A percentile compares a stretch with the other conserved stretches of the same genome.
phyloP scores from a whole-genome alignment of 225 moss, liverwort and hornwort genomes.

The Marchantia polymorpha region DNA sequence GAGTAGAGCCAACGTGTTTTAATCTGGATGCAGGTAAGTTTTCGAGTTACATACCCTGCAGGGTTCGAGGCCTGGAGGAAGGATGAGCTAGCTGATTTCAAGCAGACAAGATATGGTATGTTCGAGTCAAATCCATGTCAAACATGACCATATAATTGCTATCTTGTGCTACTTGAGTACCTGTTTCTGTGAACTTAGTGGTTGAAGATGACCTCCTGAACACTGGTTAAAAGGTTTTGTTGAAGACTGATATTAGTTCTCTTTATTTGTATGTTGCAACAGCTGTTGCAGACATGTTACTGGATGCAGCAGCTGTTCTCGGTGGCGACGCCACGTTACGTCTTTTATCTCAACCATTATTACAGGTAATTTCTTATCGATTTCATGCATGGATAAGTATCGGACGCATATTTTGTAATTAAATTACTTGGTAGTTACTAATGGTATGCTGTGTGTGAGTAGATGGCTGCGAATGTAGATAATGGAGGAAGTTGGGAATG shows the following conservation, averaged over 20 bases:
- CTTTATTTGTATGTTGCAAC: slow-evolving; percentile 11
- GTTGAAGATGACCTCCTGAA: no score
- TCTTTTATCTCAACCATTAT: slow-evolving; percentile 74
- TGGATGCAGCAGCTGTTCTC: slow-evolving; percentile 89
- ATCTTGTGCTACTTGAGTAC: no score
- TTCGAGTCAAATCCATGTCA: neutral
- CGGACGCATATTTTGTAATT: no score
- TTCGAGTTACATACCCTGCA: slow-evolving; percentile 72
- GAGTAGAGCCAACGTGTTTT: neutral
- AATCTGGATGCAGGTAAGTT: slow-evolving; percentile 63
- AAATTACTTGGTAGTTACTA: neutral
- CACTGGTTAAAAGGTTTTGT: no score
- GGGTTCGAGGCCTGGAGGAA: slow-evolving; percentile 82
- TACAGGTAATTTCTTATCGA: slow-evolving; percentile 50
- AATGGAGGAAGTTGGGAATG: slow-evolving; percentile 84
- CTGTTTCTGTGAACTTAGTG: no score
- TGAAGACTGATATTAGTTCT: no score
- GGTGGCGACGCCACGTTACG: slow-evolving; percentile 85
- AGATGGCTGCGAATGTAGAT: slow-evolving; percentile 67
- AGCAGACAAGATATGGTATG: slow-evolving; percentile 70
- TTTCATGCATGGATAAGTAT: neutral
- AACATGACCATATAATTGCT: no score
- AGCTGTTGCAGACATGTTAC: slow-evolving; percentile 94
- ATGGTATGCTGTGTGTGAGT: slow-evolving; percentile 12
- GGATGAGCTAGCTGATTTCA: slow-evolving; percentile 82